Percentiles rank a stretch among this genome's conserved stretches.
Evolutionary conservation across 805 yeast species (phyloP).

Genomic region (Yueomyces sp.): DNA sequence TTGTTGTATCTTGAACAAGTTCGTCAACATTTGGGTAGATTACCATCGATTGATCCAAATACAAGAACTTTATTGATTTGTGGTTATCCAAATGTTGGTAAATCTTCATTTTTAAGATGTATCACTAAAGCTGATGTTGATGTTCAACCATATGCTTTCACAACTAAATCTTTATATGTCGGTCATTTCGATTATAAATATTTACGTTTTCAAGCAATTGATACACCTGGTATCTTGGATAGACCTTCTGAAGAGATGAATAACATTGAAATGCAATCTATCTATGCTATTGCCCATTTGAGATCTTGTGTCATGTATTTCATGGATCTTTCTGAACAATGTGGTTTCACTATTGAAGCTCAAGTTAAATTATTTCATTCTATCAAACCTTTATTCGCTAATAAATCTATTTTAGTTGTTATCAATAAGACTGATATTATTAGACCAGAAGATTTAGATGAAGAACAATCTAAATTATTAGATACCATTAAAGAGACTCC

Average conservation of each 20-base stretch:
- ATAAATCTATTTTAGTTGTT: slow-evolving; percentile 90
- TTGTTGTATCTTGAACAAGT: slow-evolving; percentile 91
- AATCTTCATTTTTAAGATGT: slow-evolving; percentile 84
- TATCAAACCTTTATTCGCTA: slow-evolving; percentile 93
- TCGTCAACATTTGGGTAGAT: slow-evolving; percentile 96
- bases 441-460: slow-evolving; percentile 68
- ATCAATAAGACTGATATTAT: slow-evolving; percentile 91
- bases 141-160: slow-evolving; percentile 98
- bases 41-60: slow-evolving; percentile 96
- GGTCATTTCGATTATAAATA: slow-evolving; percentile 99
- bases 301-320: slow-evolving; percentile 93
- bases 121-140: slow-evolving; percentile 98
- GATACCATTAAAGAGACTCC: slow-evolving; percentile 49
- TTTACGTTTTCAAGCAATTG: slow-evolving; percentile 95
- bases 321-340: slow-evolving; percentile 98
- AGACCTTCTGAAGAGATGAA: slow-evolving; percentile 99
- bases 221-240: slow-evolving; percentile 97
- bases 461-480: slow-evolving; percentile 59
- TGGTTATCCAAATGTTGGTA: slow-evolving; percentile 99
- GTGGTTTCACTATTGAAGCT: slow-evolving; percentile 95
- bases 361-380: slow-evolving; percentile 96
- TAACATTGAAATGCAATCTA: slow-evolving; percentile 98
- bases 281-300: slow-evolving; percentile 96
- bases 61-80: slow-evolving; percentile 94
- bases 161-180: slow-evolving; percentile 92